Percentiles rank a stretch among this genome's conserved stretches.
Conservation (phyloP, 805 yeast genomes). For the Candida corydali region DNA sequence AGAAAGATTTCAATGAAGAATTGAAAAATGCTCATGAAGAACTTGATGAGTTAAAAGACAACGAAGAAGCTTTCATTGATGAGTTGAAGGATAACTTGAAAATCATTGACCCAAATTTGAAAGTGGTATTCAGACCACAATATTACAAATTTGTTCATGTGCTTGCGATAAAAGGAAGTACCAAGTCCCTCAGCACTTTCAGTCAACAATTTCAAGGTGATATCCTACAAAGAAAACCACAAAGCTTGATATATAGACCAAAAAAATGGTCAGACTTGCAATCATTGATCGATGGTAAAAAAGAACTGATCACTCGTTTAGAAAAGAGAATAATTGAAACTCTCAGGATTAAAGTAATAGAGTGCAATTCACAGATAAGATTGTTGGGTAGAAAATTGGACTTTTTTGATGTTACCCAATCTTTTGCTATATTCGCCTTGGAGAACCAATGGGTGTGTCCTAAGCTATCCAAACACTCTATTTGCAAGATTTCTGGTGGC, state of each 20-base stretch:
- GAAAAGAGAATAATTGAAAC: conserved; percentile 52
- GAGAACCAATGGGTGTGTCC: conserved; percentile 72
- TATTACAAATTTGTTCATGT: conserved; percentile 36
- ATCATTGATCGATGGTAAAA: conserved; percentile 45
- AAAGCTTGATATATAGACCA: conserved; percentile 42
- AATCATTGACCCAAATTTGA: conserved; percentile 26
- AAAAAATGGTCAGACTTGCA: conserved; percentile 50
- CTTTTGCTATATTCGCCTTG: conserved; percentile 69
- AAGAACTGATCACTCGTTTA: conserved; percentile 46
- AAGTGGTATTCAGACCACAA: conserved; percentile 23
- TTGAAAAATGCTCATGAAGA: conserved; percentile 31
- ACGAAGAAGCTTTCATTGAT: conserved; percentile 22
- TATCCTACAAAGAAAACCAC: conserved; percentile 33
- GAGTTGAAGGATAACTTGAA: conserved; percentile 16
- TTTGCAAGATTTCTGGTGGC: conserved; percentile 56
- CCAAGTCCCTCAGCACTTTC: conserved; percentile 22
- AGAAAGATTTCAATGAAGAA: conserved; percentile 26
- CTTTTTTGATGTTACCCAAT: conserved; percentile 63
- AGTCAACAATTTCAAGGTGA: conserved; percentile 17
- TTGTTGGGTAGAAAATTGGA: conserved; percentile 51
- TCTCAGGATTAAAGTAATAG: conserved; percentile 46
- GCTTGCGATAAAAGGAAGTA: conserved; percentile 43
- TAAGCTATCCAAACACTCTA: conserved; percentile 43
- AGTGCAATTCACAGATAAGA: conserved; percentile 44
- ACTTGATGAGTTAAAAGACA: conserved; percentile 19